Evolutionary conservation across 495 filamentous ascomycete genomes (phyloP).

Genomic region (Neurospora tetraspora): DNA sequence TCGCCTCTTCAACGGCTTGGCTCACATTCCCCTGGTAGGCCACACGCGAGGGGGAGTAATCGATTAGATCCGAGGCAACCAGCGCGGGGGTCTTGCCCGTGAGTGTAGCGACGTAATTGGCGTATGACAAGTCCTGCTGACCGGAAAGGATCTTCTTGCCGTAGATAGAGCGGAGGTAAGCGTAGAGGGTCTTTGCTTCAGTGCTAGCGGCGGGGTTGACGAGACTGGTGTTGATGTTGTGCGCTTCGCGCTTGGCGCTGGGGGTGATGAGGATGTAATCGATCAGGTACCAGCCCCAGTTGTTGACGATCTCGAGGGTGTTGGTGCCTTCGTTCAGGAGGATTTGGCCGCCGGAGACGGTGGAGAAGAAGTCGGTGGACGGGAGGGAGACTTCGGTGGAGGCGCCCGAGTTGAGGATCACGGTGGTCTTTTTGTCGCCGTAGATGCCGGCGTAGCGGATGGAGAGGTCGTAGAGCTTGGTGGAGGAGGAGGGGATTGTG

Average conservation of each 20-base stretch:
- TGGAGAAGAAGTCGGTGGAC: constrained; percentile 15
- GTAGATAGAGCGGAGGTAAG: constrained; percentile 32
- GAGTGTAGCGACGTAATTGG: constrained; percentile 28
- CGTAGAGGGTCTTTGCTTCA: constrained; percentile 20
- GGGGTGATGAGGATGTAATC: constrained; percentile 33
- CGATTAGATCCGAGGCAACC: constrained; percentile 35
- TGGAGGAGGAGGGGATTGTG: constrained; percentile 15
- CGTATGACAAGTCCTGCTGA: constrained; percentile 31
- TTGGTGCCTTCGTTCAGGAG: constrained; percentile 32
- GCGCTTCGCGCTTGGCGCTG: constrained; percentile 23
- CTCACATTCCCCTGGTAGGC: constrained; percentile 23
- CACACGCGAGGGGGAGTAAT: constrained; percentile 36
- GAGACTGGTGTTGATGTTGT: constrained; percentile 23
- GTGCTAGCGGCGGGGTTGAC: constrained; percentile 21
- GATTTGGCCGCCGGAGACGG: constrained; percentile 30
- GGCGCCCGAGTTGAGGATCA: constrained; percentile 28
- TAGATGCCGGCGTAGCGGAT: constrained; percentile 32
- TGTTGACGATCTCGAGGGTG: constrained; percentile 32
- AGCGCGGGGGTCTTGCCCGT: constrained; percentile 39
- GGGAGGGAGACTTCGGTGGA: constrained; percentile 30
- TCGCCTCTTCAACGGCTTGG: constrained; percentile 35
- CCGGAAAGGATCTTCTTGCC: constrained; percentile 38
- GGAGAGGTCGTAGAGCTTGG: constrained; percentile 29
- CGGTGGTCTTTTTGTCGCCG: constrained; percentile 31
- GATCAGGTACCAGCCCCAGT: constrained; percentile 40